Conservation (phyloP, 2,329 filamentous ascomycete genomes). For the Fusarium papillatum region DNA sequence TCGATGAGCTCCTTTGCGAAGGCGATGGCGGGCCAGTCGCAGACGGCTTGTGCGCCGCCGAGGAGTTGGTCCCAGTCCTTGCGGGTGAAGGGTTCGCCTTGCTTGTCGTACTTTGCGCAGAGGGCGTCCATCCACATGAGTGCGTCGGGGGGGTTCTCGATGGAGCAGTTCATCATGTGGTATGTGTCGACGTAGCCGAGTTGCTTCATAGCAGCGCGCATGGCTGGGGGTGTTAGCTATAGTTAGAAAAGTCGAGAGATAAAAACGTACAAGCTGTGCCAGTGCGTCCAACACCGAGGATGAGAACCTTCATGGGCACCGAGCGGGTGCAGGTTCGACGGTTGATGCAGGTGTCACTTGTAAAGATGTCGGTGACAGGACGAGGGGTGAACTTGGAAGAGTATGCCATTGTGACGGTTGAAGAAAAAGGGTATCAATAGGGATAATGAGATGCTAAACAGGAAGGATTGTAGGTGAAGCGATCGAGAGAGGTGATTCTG, state of each 20-base stretch:
- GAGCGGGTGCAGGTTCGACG: slow-evolving; percentile 73
- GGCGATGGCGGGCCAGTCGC: slow-evolving; percentile 67
- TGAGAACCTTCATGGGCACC: slow-evolving; percentile 80
- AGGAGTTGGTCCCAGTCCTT: slow-evolving; percentile 79
- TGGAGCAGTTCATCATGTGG: slow-evolving; percentile 80
- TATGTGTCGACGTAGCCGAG: slow-evolving; percentile 78
- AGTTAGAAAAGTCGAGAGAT: background rate
- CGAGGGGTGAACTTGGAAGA: slow-evolving; percentile 46
- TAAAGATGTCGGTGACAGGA: slow-evolving; percentile 72
- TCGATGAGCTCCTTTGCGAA: slow-evolving; percentile 80
- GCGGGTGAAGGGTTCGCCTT: slow-evolving; percentile 65
- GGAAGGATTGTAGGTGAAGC: background rate
- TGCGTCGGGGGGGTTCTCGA: slow-evolving; percentile 71
- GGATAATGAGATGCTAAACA: background rate
- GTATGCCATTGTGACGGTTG: slow-evolving; percentile 43
- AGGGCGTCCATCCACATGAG: slow-evolving; percentile 80
- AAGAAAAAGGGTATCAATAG: background rate
- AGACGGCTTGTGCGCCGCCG: slow-evolving; percentile 76
- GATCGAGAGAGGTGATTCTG: background rate
- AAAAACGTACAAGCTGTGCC: slow-evolving; percentile 76
- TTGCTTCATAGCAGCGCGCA: slow-evolving; percentile 74
- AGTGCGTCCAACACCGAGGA: slow-evolving; percentile 77
- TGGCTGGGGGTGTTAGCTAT: slow-evolving; percentile 55
- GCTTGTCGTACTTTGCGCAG: slow-evolving; percentile 60
- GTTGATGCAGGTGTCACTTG: slow-evolving; percentile 77